Conservation (phyloP, 495 filamentous ascomycete species). For the Filosporella fistucella region DNA sequence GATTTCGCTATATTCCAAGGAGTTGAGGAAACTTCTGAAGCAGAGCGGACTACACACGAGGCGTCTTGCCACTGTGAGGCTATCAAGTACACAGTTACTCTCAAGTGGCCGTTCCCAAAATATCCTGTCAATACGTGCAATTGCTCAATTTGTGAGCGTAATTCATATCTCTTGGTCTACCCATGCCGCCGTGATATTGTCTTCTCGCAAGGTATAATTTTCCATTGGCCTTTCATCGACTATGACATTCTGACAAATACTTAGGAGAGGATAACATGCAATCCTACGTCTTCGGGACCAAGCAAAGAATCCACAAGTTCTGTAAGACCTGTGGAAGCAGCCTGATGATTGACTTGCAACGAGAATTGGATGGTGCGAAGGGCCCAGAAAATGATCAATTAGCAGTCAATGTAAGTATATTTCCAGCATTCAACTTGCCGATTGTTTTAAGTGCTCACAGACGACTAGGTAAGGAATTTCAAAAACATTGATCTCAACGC, state of each 20-base stretch:
- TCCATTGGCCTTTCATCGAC: neutral
- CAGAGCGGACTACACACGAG: conserved; percentile 12
- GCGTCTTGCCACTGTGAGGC: conserved; percentile 15
- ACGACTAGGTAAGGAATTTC: conserved; percentile 12
- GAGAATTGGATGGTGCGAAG: neutral
- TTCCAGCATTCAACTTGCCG: neutral
- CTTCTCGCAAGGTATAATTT: conserved; percentile 12
- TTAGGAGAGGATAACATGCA: conserved; percentile 15
- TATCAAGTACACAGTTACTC: conserved; percentile 9
- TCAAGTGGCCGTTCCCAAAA: conserved; percentile 11
- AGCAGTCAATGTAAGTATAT: conserved; percentile 14
- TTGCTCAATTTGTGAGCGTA: conserved; percentile 14
- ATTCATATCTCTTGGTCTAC: conserved; percentile 14
- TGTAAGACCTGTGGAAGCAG: conserved; percentile 17
- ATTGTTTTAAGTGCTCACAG: neutral
- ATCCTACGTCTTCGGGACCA: conserved; percentile 1
- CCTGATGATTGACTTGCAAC: conserved; percentile 7
- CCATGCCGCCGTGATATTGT: conserved; percentile 10
- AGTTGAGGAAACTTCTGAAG: conserved; percentile 6
- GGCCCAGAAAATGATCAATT: conserved; percentile 10
- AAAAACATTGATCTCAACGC: conserved; percentile 11
- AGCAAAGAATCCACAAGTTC: conserved; percentile 12
- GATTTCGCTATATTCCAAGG: neutral
- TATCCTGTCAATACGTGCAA: conserved; percentile 11
- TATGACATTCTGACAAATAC: neutral